Evolutionary conservation across 2,329 filamentous ascomycete species (phyloP), one percentile per base, ranked within the genome.

Genomic region (Cytospora schulzeri): DNA sequence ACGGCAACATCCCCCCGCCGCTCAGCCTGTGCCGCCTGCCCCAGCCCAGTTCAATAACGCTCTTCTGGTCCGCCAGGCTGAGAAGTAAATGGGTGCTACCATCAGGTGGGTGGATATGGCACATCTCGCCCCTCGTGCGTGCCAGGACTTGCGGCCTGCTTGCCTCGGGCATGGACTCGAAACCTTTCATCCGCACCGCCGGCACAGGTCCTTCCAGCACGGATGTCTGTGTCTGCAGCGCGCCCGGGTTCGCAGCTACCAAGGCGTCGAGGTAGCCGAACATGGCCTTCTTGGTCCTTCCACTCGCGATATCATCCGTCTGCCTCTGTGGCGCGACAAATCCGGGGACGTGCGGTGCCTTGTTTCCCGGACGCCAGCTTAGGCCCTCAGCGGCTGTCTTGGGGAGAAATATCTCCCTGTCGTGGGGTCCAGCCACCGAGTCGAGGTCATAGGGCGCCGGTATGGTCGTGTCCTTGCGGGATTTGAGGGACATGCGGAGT

Each of bases 311-410:
- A 11, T 75, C 70, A 1, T 63, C 72, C 15, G 70, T 73, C 69
- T 79, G 78, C 2, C 77, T 76, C 69, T 80, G 78, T 6, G 78
- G 78, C 15, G 73, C 73, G 1, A 76, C 72, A 58, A 73, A 75
- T 1, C 64, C 48, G 0, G 77, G 77, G 17, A 80, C 72, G 4
- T 56, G 24, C 5, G 64, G 64, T 5, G 56, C 29, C 31, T 66
- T 60, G 28, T 61, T 29, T 59, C 70, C 52, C 62, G 65, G n/a
- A 6, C 50, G 50, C 69, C 68, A 48, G 54, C 60, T 55, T 62
- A 64, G 19, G 31, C 60, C 64, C 17, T 19, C 31, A 6, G 22
- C 35, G 17, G 63, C 45, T 15, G 59, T 35, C 28, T 45, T 35
- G 55, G 45, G 31, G 19, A 70, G 60, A 57, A 67, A 67, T 62